Evolutionary conservation across 2,329 filamentous ascomycete species (phyloP).

Genomic region (Diaporthe sp.): DNA sequence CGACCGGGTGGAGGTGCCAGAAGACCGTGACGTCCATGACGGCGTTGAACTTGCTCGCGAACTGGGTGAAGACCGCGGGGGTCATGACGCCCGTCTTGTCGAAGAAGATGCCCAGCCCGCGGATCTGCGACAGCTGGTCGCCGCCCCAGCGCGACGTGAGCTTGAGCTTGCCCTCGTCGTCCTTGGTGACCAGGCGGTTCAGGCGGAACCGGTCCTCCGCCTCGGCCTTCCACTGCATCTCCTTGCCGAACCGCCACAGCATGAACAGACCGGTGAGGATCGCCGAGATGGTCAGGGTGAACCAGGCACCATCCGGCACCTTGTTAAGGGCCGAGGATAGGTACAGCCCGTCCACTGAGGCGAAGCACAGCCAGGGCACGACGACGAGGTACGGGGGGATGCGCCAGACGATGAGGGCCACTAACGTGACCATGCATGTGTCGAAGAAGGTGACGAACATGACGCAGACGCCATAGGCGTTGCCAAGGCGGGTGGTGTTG

Average conservation of each 20-base stretch:
- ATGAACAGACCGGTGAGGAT: constrained; percentile 73
- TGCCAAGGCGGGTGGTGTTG: constrained; percentile 74
- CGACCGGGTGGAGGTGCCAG: constrained; percentile 74
- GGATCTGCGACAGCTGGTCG: constrained; percentile 55
- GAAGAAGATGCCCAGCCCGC: constrained; percentile 77
- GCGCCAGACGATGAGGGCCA: constrained; percentile 78
- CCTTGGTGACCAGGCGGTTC: constrained; percentile 46
- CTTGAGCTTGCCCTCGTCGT: constrained; percentile 41
- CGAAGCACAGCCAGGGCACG: constrained; percentile 70
- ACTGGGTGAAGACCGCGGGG: constrained; percentile 76
- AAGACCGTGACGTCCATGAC: constrained; percentile 75
- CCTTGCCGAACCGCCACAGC: constrained; percentile 83
- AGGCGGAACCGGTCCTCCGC: constrained; percentile 66
- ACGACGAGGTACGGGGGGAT: constrained; percentile 68
- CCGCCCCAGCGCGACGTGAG: constrained; percentile 54
- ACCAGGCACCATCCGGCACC: constrained; percentile 80
- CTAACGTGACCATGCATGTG: constrained; percentile 76
- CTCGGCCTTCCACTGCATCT: constrained; percentile 78
- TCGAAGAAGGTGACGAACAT: constrained; percentile 83
- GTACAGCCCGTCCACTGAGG: constrained; percentile 72
- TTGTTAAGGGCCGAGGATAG: constrained; percentile 76
- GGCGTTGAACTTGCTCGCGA: constrained; percentile 75
- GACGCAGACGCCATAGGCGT: constrained; percentile 81
- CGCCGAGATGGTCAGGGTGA: constrained; percentile 72
- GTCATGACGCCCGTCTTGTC: constrained; percentile 76